Evolutionary conservation across 2,329 filamentous ascomycete species (phyloP).

Genomic region (Calonectria multiphialidica): DNA sequence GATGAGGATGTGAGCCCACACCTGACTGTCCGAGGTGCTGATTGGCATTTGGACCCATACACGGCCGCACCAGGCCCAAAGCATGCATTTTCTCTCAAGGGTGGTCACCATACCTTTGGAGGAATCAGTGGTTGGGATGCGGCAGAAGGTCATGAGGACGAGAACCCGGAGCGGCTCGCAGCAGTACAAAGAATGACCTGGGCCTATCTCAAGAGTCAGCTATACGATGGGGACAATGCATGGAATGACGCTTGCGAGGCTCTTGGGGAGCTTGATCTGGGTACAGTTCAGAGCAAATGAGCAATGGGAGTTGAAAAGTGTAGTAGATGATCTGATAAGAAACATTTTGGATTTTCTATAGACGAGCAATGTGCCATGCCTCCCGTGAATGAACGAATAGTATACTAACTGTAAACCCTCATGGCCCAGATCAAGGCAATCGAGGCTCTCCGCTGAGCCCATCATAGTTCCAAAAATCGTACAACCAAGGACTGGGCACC

Average conservation of each 20-base stretch:
- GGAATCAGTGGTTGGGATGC: constrained; percentile 44
- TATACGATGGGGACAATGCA: constrained; percentile 32
- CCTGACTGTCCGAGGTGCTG: constrained; percentile 34
- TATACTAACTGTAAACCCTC: background rate
- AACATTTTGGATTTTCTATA: background rate
- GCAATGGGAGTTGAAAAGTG: background rate
- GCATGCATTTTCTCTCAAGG: constrained; percentile 32
- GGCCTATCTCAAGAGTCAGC: constrained; percentile 39
- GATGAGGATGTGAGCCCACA: constrained; percentile 38
- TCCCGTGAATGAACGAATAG: background rate
- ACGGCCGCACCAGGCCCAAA: constrained; percentile 31
- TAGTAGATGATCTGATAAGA: background rate
- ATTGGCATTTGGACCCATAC: constrained; percentile 43
- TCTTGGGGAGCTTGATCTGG: constrained; percentile 30
- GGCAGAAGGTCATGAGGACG: constrained; percentile 37
- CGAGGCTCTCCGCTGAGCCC: background rate
- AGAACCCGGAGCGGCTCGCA: constrained; percentile 38
- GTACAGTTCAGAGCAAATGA: constrained; percentile 30
- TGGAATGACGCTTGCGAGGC: constrained; percentile 36
- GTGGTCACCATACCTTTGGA: constrained; percentile 42
- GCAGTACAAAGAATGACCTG: constrained; percentile 39
- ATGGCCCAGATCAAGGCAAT: background rate
- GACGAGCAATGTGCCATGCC: too few relatives aligned
- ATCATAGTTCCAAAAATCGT: background rate
- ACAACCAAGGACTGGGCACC: background rate